Conservation (phyloP, 2,329 filamentous ascomycete species). For the Exutisphaerella laricina region DNA sequence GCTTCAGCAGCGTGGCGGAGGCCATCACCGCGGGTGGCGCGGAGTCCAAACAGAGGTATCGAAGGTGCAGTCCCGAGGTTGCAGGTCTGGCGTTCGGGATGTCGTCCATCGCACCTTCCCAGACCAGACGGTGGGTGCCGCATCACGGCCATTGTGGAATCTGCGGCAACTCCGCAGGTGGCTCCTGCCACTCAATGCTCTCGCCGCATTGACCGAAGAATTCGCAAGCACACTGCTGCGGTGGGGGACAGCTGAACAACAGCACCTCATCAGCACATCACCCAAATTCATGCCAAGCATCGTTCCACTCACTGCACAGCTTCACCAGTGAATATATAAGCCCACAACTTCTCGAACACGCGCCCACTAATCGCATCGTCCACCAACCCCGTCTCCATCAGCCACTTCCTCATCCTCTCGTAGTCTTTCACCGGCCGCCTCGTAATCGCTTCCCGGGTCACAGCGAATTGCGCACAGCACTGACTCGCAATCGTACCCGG, state of each 20-base stretch:
- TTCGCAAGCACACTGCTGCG: constrained; percentile 20
- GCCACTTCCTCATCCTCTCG: constrained; percentile 43
- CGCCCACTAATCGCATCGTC: constrained; percentile 47
- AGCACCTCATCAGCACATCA: background rate
- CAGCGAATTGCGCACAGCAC: constrained; percentile 34
- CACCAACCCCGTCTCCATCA: constrained; percentile 41
- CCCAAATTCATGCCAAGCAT: too few species aligned
- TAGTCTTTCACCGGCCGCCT: constrained; percentile 30
- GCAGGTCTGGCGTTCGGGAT: too few species aligned
- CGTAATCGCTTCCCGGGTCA: constrained; percentile 29
- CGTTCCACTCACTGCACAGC: constrained; percentile 21
- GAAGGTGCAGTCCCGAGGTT: too few species aligned
- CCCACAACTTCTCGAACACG: constrained; percentile 55
- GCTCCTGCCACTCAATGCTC: constrained; percentile 8
- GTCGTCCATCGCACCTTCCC: constrained; percentile 1
- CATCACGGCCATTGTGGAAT: background rate
- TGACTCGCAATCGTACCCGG: constrained; percentile 33
- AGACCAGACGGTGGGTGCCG: too few species aligned
- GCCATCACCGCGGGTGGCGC: constrained; percentile 9
- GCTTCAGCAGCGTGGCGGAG: constrained; percentile 20
- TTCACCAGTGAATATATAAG: constrained; percentile 40
- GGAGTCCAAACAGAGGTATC: background rate
- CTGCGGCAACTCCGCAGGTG: constrained; percentile 12
- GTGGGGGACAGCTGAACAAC: constrained; percentile 18
- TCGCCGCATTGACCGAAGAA: constrained; percentile 20